Conservation (phyloP, 148 eudicot genomes). For the Selenicereus undatus region DNA sequence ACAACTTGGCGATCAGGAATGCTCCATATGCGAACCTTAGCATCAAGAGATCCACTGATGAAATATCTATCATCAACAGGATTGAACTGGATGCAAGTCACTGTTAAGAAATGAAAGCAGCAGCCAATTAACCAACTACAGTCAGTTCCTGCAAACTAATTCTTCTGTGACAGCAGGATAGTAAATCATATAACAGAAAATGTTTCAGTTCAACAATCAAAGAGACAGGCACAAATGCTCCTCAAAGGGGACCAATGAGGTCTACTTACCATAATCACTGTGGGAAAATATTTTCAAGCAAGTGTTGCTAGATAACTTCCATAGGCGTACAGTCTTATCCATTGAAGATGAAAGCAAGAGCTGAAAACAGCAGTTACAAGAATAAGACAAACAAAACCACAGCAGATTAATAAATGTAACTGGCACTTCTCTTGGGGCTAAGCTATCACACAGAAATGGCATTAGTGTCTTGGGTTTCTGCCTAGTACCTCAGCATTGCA, state of each 20-base stretch:
- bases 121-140: constrained; percentile 8
- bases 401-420: background rate
- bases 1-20: constrained; percentile 90
- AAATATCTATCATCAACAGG: constrained; percentile 86
- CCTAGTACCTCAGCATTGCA: background rate
- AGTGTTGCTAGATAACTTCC: constrained; percentile 79
- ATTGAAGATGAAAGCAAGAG: constrained; percentile 94
- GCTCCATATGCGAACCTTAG: constrained; percentile 97
- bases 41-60: constrained; percentile 94
- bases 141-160: constrained; percentile 4
- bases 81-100: constrained; percentile 96
- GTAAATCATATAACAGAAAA: background rate
- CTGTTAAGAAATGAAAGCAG: constrained; percentile 35
- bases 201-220: background rate
- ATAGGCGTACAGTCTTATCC: constrained; percentile 97
- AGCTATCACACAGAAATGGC: background rate
- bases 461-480: background rate
- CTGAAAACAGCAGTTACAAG: constrained; percentile 43
- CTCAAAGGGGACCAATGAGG: background rate
- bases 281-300: constrained; percentile 94
- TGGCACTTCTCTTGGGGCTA: background rate
- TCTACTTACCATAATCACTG: constrained; percentile 87
- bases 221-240: background rate
- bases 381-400: constrained; percentile 18
- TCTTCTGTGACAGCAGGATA: background rate